Conservation (phyloP, 441 rosid species). For the Eugenia klotzschiana region DNA sequence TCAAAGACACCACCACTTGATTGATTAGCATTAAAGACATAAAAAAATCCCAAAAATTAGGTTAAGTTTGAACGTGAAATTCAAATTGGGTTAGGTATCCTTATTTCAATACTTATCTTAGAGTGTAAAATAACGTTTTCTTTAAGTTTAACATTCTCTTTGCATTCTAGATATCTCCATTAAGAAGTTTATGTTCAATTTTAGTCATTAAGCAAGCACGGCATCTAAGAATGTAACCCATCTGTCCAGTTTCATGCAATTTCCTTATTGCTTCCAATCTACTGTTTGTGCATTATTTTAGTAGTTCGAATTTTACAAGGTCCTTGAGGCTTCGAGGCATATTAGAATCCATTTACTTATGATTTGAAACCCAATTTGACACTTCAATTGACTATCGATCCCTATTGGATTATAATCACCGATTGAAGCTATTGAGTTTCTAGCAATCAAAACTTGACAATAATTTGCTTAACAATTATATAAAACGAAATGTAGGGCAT, state of each 20-base stretch:
- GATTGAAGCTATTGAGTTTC: background rate
- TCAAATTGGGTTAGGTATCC: background rate
- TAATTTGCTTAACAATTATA: background rate
- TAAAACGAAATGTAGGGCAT: background rate
- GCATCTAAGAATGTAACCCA: background rate
- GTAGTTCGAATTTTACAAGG: background rate
- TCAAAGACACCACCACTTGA: background rate
- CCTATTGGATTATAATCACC: background rate
- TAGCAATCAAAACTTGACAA: background rate
- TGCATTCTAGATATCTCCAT: background rate
- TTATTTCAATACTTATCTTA: background rate
- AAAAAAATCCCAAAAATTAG: background rate
- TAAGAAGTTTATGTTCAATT: background rate
- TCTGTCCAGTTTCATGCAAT: background rate
- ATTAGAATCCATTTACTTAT: background rate
- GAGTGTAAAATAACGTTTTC: background rate
- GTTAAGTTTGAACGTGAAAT: background rate
- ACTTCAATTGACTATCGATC: too few species aligned
- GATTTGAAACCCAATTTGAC: background rate
- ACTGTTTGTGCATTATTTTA: background rate
- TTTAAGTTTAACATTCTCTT: background rate
- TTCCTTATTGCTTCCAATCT: background rate
- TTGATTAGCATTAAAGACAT: background rate
- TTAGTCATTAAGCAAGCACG: background rate
- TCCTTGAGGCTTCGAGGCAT: background rate